phyloP scores from a whole-genome alignment of 179 eudicot species.

The Patellifolia procumbens region DNA sequence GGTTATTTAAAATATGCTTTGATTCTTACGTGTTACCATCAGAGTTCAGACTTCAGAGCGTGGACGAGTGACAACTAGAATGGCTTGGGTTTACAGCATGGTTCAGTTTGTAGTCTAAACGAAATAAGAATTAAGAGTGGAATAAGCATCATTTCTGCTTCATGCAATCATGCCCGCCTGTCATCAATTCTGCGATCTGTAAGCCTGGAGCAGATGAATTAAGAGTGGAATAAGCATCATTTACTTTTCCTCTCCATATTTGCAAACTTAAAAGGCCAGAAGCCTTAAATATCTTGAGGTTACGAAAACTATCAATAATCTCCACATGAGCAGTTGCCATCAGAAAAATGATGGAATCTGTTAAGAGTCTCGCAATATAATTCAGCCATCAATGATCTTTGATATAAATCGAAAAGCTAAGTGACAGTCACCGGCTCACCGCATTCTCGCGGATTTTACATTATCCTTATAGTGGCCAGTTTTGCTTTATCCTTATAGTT shows the following conservation, averaged over 20 bases:
- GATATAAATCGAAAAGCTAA: conserved; percentile 62
- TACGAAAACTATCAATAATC: conserved; percentile 84
- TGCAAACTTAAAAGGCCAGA: neutral
- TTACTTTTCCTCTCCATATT: neutral
- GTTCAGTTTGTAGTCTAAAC: too few relatives aligned
- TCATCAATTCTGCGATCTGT: neutral
- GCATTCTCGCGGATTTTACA: conserved; percentile 75
- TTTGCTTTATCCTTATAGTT: too few relatives aligned
- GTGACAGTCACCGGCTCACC: conserved; percentile 81
- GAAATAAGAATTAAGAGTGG: too few relatives aligned
- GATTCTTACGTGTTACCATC: neutral
- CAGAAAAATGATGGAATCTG: conserved; percentile 71
- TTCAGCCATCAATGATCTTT: conserved; percentile 50
- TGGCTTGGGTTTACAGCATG: too few relatives aligned
- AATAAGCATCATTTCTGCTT: too few relatives aligned
- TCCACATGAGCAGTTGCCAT: conserved; percentile 71
- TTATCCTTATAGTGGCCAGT: conserved; percentile 66
- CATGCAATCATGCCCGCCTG: too few relatives aligned
- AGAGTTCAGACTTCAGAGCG: too few relatives aligned
- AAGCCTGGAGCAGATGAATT: neutral
- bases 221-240: neutral
- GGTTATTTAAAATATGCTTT: too few relatives aligned
- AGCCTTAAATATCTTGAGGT: neutral
- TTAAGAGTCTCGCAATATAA: conserved; percentile 63
- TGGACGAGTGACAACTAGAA: too few relatives aligned